Percentiles rank a stretch among this genome's conserved stretches.
Evolutionary conservation across 306 rosid species (phyloP).

Genomic region (Casuarina glauca): DNA sequence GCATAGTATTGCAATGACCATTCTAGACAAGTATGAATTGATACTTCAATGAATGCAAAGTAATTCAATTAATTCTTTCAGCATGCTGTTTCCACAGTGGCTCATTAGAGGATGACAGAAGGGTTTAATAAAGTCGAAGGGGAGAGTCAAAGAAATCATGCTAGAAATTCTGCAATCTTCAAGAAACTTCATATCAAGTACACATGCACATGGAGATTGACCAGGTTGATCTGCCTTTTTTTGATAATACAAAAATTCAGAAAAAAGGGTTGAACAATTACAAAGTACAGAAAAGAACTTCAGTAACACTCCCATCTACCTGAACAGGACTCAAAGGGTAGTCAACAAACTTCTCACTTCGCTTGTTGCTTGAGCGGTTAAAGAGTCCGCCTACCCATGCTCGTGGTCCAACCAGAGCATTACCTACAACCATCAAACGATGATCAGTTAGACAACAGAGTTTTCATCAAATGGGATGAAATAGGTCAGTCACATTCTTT

Average conservation of each 20-base stretch:
- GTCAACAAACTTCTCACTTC: constrained; percentile 49
- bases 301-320: constrained; percentile 42
- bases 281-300: neutral
- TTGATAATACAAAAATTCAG: neutral
- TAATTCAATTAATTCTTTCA: neutral
- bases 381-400: constrained; percentile 91
- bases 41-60: neutral
- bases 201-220: neutral
- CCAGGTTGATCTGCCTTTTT: neutral
- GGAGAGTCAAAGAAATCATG: neutral
- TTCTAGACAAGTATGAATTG: neutral
- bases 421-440: constrained; percentile 58
- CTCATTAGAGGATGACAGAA: neutral
- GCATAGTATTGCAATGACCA: neutral
- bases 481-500: constrained; percentile 5
- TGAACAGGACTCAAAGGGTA: constrained; percentile 63
- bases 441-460: constrained; percentile 30
- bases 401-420: constrained; percentile 94
- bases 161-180: neutral
- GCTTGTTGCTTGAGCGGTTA: constrained; percentile 50
- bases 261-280: constrained; percentile 21
- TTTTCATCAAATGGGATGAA: constrained; percentile 4
- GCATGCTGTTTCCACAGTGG: neutral
- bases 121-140: neutral
- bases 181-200: neutral